A percentile compares a stretch with the other conserved stretches of the same genome.
phyloP scores from a whole-genome alignment of 441 rosid genomes.

The Macaranga tanarius region DNA sequence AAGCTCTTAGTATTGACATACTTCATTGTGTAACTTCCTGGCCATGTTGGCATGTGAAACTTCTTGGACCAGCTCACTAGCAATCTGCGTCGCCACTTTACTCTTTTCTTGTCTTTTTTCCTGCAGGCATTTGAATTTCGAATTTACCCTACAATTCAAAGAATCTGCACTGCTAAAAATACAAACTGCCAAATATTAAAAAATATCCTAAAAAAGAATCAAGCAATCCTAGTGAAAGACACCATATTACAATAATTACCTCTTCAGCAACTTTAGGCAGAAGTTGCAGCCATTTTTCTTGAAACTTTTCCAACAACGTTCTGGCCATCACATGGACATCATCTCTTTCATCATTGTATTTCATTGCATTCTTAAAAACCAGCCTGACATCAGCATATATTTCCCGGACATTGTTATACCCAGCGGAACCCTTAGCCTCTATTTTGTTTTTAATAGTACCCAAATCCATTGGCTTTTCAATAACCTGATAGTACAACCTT shows the following conservation, averaged over 20 bases:
- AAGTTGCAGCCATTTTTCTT: slow-evolving; percentile 83
- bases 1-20: slow-evolving; percentile 30
- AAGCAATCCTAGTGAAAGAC: slow-evolving; percentile 4
- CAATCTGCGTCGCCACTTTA: slow-evolving; percentile 48
- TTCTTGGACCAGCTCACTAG: slow-evolving; percentile 60
- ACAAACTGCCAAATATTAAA: not conserved
- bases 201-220: not conserved
- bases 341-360: slow-evolving; percentile 70
- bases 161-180: not conserved
- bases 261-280: slow-evolving; percentile 84
- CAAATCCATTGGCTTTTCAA: slow-evolving; percentile 94
- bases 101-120: slow-evolving; percentile 65
- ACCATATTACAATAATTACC: slow-evolving; percentile 35
- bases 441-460: slow-evolving; percentile 69
- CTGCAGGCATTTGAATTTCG: slow-evolving; percentile 35
- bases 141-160: slow-evolving; percentile 12
- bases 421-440: slow-evolving; percentile 71
- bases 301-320: slow-evolving; percentile 69
- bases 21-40: slow-evolving; percentile 62
- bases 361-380: slow-evolving; percentile 93
- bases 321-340: slow-evolving; percentile 84
- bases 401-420: slow-evolving; percentile 81
- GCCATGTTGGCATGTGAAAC: slow-evolving; percentile 65
- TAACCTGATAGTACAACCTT: slow-evolving; percentile 49
- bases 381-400: slow-evolving; percentile 87